A percentile compares a stretch with the other conserved stretches of the same genome.
These are phyloP conservation scores for Cladosporium colombiae DNA, from an alignment of 2,329 filamentous ascomycete genomes.

Conservation along the genomic window DNA sequence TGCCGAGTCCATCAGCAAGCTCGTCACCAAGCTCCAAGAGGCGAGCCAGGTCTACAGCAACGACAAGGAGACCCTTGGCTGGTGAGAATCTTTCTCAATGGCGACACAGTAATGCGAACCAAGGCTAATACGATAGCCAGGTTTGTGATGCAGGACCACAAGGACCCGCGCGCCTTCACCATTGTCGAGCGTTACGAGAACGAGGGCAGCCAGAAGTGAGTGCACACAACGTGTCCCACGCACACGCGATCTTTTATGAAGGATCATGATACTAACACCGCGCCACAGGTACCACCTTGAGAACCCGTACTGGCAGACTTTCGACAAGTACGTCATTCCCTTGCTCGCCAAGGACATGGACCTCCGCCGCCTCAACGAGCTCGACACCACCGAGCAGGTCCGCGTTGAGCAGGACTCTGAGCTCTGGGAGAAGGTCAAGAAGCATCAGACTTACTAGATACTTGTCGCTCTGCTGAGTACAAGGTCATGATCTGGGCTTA, in stretches of 20 bases:
- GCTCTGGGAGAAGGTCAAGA: slow-evolving; percentile 39
- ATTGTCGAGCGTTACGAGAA: slow-evolving; percentile 73
- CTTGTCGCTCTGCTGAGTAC: background rate
- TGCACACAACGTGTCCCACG: slow-evolving; percentile 20
- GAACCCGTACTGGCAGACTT: slow-evolving; percentile 75
- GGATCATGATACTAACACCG: background rate
- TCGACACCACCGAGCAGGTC: slow-evolving; percentile 55
- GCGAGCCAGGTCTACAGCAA: slow-evolving; percentile 71
- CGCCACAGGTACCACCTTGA: slow-evolving; percentile 45
- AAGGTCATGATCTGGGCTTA: background rate
- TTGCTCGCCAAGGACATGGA: slow-evolving; percentile 70
- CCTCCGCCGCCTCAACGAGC: slow-evolving; percentile 65
- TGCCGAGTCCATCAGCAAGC: slow-evolving; percentile 62
- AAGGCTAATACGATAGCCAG: slow-evolving; percentile 42
- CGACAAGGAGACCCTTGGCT: slow-evolving; percentile 63
- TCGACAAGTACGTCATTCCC: slow-evolving; percentile 72
- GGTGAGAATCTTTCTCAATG: slow-evolving; percentile 27
- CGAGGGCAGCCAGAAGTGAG: slow-evolving; percentile 56
- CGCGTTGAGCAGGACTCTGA: slow-evolving; percentile 36
- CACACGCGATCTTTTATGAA: background rate
- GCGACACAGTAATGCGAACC: background rate
- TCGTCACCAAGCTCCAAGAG: slow-evolving; percentile 72
- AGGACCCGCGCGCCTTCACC: slow-evolving; percentile 69
- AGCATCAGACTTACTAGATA: slow-evolving; percentile 35
- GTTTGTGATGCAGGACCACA: slow-evolving; percentile 76